Base-by-base conservation (phyloP, 805 yeast species). In the Sugiyamaella mastotermitis region DNA sequence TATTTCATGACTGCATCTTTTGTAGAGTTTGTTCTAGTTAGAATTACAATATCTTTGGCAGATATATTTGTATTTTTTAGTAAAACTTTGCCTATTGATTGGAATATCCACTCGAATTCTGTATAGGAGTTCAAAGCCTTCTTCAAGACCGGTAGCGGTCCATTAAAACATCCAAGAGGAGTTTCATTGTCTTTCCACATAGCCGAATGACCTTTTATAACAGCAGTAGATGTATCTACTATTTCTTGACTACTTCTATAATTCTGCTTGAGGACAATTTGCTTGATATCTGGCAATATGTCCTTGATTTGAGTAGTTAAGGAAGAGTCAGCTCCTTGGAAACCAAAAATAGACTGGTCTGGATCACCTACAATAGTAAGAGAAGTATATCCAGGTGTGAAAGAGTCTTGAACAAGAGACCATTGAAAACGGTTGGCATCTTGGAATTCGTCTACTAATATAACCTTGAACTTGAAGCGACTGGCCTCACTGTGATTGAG, bases 401-500 rank as follows among this genome's bases (percentile, higher is more conserved):
- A 31, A 14, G 29, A 15, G 17, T 16, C 28, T 10, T 58, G 71
- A 67, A 85, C 71, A 31, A 92, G 63, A 39, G 76, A 72, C 50
- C 87, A 67, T 55, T 90, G 97, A 16, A 85, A 67, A 26, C 66
- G 67, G 48, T 83, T 84, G 0, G 97, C 86, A 51, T 92, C 98
- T 61, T 90, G 97, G 52, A 86, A 90, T 60, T 90, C 98, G 61
- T 90, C 98, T 4, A 92, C 85, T n/a, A 90, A 65, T 0, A 88
- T 83, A 6, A 31, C 37, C 25, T 38, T 26, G 23, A 30, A 27
- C 3, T 26, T 17, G 19, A 14, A 17, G 17, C n/a, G n/a, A n/a
- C n/a, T n/a, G n/a, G n/a, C n/a, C n/a, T n/a, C n/a, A n/a, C n/a
- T n/a, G n/a, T n/a, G 7, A 3, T 39, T 15, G 5, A 45, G 27